Base-by-base conservation (phyloP, 2,329 filamentous ascomycete species). In the Ascochyta clinopodiicola region DNA sequence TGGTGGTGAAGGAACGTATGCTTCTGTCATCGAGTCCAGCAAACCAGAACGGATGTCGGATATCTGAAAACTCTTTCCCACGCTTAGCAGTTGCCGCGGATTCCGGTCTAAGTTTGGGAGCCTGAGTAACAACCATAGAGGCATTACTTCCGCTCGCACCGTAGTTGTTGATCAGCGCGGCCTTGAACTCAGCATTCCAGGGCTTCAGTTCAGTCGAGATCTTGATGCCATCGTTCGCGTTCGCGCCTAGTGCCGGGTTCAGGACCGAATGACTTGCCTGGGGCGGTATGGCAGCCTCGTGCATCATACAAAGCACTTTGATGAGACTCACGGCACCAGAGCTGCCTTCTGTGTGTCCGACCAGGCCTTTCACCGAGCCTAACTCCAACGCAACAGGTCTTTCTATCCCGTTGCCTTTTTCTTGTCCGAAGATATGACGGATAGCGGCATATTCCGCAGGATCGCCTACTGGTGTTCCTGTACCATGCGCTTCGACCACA, bases 121-220 rank as follows among this genome's bases (percentile, higher is more conserved):
- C 32, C 31, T 65, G 25, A 15, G n/a, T 37, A 6, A 59, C 42
- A 3, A 67, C 25, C 38, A 70, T 42, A 0, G 57, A 27, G 3
- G 59, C 40, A 25, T 69, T 69, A 22, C 49, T 60, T 5, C 67
- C 68, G 4, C 51, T 31, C 6, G 75, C 75, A 25, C 76, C 75
- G 36, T 74, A 78, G 53, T 73, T 78, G 55, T 69, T 70, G 19
- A 72, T 54, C 1, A 56, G 32, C 0, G 67, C 65, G 4, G 47
- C 38, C 17, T 44, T 54, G 29, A 37, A 44, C 0, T 35, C 10
- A 1, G 43, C 43, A 13, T 59, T 17, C 65, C 67, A 70, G 3
- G 43, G 29, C 40, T 39, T 31, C 9, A 47, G 8, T 1, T 13
- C 12, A 1, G 32, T 60, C 0, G 60, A n/a, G 0, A 72, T 51